These are phyloP conservation scores for Cryptococcus sp. DNA, from an alignment of 1,284 basidiomycete species.

Conservation along the genomic window DNA sequence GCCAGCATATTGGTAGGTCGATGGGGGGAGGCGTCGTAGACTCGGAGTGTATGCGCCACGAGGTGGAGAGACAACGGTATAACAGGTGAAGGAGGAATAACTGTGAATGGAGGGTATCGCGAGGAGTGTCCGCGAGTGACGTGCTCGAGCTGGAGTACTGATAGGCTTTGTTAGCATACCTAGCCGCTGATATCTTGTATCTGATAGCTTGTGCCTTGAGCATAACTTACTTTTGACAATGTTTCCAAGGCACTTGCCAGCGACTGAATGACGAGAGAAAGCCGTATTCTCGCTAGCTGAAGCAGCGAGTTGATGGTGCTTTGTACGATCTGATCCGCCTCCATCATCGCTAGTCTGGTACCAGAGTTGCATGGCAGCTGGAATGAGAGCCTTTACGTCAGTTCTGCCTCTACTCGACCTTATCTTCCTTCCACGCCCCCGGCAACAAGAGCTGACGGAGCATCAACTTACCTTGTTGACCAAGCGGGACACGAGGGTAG, in stretches of 20 bases:
- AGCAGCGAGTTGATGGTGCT: slow-evolving; percentile 74
- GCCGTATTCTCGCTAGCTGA: slow-evolving; percentile 71
- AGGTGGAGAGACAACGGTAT: slow-evolving; percentile 70
- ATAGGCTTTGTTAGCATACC: slow-evolving; percentile 36
- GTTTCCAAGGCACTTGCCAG: slow-evolving; percentile 73
- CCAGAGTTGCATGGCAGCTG: slow-evolving; percentile 87
- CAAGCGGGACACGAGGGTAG: slow-evolving; percentile 37
- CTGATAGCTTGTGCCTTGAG: background rate
- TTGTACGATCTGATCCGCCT: slow-evolving; percentile 69
- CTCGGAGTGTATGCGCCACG: slow-evolving; percentile 60
- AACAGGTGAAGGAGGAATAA: slow-evolving; percentile 85
- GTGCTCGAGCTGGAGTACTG: slow-evolving; percentile 42
- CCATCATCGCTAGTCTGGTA: slow-evolving; percentile 67
- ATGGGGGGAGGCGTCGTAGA: slow-evolving; percentile 15
- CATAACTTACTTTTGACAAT: slow-evolving; percentile 65
- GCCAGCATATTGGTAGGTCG: slow-evolving; percentile 55
- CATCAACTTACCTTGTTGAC: slow-evolving; percentile 45
- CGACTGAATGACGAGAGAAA: slow-evolving; percentile 76
- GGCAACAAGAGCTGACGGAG: background rate
- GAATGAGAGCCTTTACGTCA: no score
- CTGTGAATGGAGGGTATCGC: slow-evolving; percentile 83
- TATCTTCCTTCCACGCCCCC: no score
- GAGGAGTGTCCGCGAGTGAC: slow-evolving; percentile 56
- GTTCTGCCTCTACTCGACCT: no score
- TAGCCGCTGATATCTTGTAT: background rate